Evolutionary conservation across 1,284 basidiomycete species (phyloP).

Genomic region (Neolentinus lepideus): DNA sequence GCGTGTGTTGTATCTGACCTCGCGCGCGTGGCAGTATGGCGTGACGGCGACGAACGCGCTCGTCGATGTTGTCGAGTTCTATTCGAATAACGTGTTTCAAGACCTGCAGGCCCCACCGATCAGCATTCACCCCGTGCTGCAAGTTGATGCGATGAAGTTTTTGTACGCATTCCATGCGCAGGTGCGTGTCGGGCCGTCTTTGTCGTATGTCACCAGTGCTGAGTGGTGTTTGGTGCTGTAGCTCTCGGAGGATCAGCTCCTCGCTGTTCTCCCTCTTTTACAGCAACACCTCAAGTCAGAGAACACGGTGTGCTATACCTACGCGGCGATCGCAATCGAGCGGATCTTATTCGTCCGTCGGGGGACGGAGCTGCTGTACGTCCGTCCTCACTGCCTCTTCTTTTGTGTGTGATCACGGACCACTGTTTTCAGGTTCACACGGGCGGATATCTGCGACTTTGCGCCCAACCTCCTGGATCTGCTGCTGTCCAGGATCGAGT

Average conservation of each 20-base stretch:
- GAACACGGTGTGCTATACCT: slow-evolving; percentile 86
- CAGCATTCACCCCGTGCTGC: slow-evolving; percentile 81
- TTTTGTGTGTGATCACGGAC: neutral
- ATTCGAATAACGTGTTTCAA: slow-evolving; percentile 85
- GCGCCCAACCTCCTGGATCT: slow-evolving; percentile 74
- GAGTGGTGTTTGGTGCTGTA: slow-evolving; percentile 23
- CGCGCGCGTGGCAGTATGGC: slow-evolving; percentile 58
- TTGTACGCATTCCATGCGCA: slow-evolving; percentile 94
- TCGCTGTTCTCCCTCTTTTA: slow-evolving; percentile 86
- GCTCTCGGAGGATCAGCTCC: slow-evolving; percentile 92
- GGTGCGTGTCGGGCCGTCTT: too few species aligned
- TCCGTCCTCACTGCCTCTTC: too few species aligned
- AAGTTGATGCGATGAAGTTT: slow-evolving; percentile 95
- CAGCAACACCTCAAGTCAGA: slow-evolving; percentile 77
- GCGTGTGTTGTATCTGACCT: slow-evolving; percentile 1
- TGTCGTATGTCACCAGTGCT: neutral
- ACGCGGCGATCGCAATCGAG: slow-evolving; percentile 88
- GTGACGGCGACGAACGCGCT: slow-evolving; percentile 91
- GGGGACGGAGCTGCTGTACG: slow-evolving; percentile 61
- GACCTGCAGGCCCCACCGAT: slow-evolving; percentile 76
- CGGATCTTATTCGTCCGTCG: slow-evolving; percentile 85
- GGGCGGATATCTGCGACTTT: slow-evolving; percentile 81
- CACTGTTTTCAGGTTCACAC: slow-evolving; percentile 67
- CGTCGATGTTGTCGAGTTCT: slow-evolving; percentile 94
- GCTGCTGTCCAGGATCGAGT: slow-evolving; percentile 78